Conservation (phyloP, 2,329 filamentous ascomycete species). For the Leptographium lundbergii region DNA sequence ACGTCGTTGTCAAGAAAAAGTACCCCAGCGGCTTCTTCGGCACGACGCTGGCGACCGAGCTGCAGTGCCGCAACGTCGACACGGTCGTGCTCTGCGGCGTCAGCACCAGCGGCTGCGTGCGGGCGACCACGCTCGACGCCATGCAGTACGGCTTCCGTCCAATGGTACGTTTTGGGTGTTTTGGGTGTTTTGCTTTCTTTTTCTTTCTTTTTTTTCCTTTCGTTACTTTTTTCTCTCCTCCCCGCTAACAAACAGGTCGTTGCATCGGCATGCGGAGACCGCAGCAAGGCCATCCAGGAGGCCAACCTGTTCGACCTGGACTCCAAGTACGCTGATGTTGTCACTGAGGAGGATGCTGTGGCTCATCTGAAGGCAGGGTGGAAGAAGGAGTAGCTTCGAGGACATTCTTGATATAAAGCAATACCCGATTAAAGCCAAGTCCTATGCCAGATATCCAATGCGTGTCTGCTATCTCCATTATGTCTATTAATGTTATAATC, state of each 20-base stretch:
- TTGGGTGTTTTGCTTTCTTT: background rate
- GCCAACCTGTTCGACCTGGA: constrained; percentile 22
- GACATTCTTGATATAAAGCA: background rate
- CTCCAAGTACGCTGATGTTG: constrained; percentile 33
- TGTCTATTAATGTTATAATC: too few species aligned
- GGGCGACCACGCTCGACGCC: constrained; percentile 29
- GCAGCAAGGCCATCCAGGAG: constrained; percentile 28
- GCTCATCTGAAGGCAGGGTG: constrained; percentile 25
- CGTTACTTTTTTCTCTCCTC: background rate
- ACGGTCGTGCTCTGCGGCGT: constrained; percentile 33
- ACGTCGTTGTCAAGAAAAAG: constrained; percentile 27
- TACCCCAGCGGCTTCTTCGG: constrained; percentile 33
- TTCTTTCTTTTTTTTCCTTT: background rate
- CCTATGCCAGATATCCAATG: too few species aligned
- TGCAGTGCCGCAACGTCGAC: constrained; percentile 25
- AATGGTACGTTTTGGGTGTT: constrained; percentile 21
- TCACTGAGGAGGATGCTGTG: constrained; percentile 27
- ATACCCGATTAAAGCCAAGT: background rate
- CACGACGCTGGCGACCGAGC: constrained; percentile 28
- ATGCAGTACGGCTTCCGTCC: constrained; percentile 31
- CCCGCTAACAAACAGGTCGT: constrained; percentile 22
- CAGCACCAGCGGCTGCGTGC: constrained; percentile 31
- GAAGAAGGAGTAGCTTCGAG: constrained; percentile 3
- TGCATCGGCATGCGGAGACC: constrained; percentile 30
- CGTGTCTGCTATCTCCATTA: too few species aligned